These are phyloP conservation scores for Peronosclerospora sorghi DNA, from an alignment of 352 stramenopile genomes.

Conservation along the genomic window DNA sequence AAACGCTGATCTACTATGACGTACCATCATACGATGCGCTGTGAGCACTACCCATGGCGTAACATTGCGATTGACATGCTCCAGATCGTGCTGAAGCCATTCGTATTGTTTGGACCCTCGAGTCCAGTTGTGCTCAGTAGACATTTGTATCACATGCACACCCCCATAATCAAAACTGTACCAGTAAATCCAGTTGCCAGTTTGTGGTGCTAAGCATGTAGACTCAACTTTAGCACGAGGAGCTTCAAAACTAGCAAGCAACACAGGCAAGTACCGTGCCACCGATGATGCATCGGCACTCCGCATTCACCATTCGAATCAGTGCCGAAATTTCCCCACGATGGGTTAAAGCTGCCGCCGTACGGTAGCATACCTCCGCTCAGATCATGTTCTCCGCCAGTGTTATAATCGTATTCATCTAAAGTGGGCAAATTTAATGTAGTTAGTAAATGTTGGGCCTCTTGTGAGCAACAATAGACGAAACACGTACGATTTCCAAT, in stretches of 20 bases:
- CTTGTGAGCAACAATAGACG: not conserved
- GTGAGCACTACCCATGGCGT: slow-evolving; percentile 89
- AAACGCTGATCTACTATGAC: not conserved
- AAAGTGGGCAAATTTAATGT: not conserved
- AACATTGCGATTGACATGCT: slow-evolving; percentile 54
- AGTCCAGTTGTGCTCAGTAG: slow-evolving; percentile 84
- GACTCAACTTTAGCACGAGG: slow-evolving; percentile 1
- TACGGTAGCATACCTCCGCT: slow-evolving; percentile 32
- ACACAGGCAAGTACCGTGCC: slow-evolving; percentile 32
- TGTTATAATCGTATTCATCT: slow-evolving; percentile 68
- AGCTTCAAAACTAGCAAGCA: too few relatives aligned
- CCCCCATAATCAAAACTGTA: slow-evolving; percentile 86
- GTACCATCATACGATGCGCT: slow-evolving; percentile 81
- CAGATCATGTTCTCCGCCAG: slow-evolving; percentile 40
- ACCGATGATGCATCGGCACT: slow-evolving; percentile 58
- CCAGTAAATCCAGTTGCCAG: slow-evolving; percentile 66
- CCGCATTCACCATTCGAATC: slow-evolving; percentile 58
- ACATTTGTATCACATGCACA: slow-evolving; percentile 87
- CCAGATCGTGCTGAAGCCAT: slow-evolving; percentile 78
- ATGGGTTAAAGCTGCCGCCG: slow-evolving; percentile 42
- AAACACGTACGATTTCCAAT: slow-evolving; percentile 59
- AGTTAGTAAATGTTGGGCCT: not conserved
- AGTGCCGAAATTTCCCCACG: slow-evolving; percentile 53
- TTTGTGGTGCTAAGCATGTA: slow-evolving; percentile 34
- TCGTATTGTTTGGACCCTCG: slow-evolving; percentile 75